phyloP scores from a whole-genome alignment of 2,329 filamentous ascomycete genomes.

The Claviceps spartinae region DNA sequence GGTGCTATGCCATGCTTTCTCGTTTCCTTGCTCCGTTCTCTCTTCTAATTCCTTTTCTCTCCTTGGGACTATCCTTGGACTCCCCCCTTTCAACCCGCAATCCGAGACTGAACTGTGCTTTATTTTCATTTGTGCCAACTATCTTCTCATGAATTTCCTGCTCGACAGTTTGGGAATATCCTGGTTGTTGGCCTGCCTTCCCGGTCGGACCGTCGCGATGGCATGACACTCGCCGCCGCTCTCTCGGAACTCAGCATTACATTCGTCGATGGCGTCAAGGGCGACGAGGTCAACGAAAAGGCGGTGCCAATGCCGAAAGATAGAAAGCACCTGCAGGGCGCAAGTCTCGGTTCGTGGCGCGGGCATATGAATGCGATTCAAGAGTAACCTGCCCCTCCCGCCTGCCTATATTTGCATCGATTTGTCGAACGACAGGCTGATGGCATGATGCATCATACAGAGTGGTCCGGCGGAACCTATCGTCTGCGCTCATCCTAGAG shows the following conservation, averaged over 20 bases:
- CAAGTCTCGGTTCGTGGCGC: slow-evolving; percentile 22
- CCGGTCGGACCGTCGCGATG: slow-evolving; percentile 36
- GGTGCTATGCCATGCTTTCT: no score
- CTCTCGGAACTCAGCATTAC: slow-evolving; percentile 30
- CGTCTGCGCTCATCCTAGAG: slow-evolving; percentile 38
- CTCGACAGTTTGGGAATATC: slow-evolving; percentile 34
- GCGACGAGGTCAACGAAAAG: slow-evolving; percentile 23
- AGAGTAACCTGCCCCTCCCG: slow-evolving; percentile 11
- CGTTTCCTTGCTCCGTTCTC: not conserved
- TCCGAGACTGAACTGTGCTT: no score
- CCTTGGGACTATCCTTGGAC: not conserved
- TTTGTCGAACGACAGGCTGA: no score
- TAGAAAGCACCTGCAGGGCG: slow-evolving; percentile 16
- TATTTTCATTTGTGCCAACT: no score
- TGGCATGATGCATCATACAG: slow-evolving; percentile 7
- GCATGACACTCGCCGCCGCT: slow-evolving; percentile 32
- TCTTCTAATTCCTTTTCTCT: no score
- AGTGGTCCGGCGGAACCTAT: slow-evolving; percentile 30
- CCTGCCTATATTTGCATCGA: no score
- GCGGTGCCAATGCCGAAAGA: slow-evolving; percentile 20
- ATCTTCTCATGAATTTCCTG: no score
- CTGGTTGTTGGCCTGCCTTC: slow-evolving; percentile 38
- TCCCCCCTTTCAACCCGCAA: no score
- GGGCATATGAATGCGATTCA: slow-evolving; percentile 26
- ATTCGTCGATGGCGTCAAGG: slow-evolving; percentile 32